These are phyloP conservation scores for Leucoagaricus sp. DNA, from an alignment of 1,284 basidiomycete species.

Conservation along the genomic window DNA sequence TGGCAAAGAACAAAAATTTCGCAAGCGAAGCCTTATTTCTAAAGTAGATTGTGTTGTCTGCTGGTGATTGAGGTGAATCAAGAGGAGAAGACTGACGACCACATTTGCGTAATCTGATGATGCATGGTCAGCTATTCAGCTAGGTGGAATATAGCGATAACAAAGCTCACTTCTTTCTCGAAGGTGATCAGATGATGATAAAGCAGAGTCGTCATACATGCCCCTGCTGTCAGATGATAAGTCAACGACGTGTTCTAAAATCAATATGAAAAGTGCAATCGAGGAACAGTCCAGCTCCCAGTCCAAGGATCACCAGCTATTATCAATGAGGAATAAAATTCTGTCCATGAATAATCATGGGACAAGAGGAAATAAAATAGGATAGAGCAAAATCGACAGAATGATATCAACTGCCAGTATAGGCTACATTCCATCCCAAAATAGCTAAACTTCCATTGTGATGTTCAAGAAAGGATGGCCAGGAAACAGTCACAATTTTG, in stretches of 20 bases:
- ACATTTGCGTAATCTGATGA: slow-evolving; percentile 22
- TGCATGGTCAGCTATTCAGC: neutral
- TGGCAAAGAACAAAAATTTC: slow-evolving; percentile 26
- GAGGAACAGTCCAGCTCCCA: too few relatives aligned
- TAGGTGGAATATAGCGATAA: neutral
- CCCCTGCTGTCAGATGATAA: slow-evolving; percentile 15
- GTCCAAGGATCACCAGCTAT: too few relatives aligned
- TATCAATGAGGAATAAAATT: too few relatives aligned
- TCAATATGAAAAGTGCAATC: neutral
- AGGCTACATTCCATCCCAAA: too few relatives aligned
- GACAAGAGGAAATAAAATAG: too few relatives aligned
- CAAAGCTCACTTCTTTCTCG: slow-evolving; percentile 22
- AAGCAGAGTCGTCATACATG: slow-evolving; percentile 26
- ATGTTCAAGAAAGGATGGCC: too few relatives aligned
- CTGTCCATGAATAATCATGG: too few relatives aligned
- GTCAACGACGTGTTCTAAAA: neutral
- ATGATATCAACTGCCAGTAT: too few relatives aligned
- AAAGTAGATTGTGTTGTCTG: neutral
- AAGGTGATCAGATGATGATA: slow-evolving; percentile 27
- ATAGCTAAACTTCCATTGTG: too few relatives aligned
- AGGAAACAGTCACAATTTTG: too few relatives aligned
- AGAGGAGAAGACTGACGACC: slow-evolving; percentile 20
- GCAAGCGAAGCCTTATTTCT: slow-evolving; percentile 24
- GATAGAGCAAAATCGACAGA: too few relatives aligned
- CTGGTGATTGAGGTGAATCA: too few relatives aligned